Percentiles rank a stretch among this genome's conserved stretches.
These are phyloP conservation scores for Botrytis hyacinthi DNA, from an alignment of 2,329 filamentous ascomycete species.

Conservation along the genomic window DNA sequence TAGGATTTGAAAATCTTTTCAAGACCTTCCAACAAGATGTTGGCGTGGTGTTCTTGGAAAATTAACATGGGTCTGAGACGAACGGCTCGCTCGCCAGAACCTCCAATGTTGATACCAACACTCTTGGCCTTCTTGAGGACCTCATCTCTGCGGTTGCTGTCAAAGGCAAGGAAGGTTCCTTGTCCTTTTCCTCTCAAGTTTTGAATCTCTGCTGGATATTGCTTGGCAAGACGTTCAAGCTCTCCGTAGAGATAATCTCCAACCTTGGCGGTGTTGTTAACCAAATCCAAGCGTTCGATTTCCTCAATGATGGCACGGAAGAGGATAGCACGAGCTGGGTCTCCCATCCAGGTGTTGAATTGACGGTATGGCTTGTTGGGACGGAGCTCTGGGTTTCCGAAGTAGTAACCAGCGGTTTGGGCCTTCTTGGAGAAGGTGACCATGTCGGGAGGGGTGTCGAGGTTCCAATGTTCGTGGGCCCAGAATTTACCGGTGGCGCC, in stretches of 20 bases:
- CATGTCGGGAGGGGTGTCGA: constrained; percentile 71
- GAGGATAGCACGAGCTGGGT: constrained; percentile 72
- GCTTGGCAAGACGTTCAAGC: constrained; percentile 59
- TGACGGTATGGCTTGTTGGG: constrained; percentile 83
- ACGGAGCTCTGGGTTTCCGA: constrained; percentile 67
- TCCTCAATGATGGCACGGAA: constrained; percentile 77
- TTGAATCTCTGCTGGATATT: constrained; percentile 67
- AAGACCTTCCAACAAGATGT: constrained; percentile 74
- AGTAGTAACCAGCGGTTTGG: constrained; percentile 82
- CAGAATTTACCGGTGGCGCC: constrained; percentile 86
- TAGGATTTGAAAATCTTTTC: constrained; percentile 53
- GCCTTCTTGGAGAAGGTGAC: constrained; percentile 90
- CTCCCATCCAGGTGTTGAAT: constrained; percentile 88
- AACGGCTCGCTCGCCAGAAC: constrained; percentile 67
- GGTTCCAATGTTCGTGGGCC: constrained; percentile 82
- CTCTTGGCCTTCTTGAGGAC: constrained; percentile 70
- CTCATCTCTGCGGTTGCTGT: constrained; percentile 66
- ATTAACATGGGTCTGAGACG: constrained; percentile 77
- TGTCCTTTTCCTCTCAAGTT: constrained; percentile 76
- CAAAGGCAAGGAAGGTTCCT: constrained; percentile 78
- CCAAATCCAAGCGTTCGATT: constrained; percentile 66
- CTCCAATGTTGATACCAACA: constrained; percentile 74
- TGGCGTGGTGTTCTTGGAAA: constrained; percentile 85
- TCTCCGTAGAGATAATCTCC: constrained; percentile 68
- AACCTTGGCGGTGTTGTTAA: constrained; percentile 58